Conservation (phyloP, 306 rosid genomes). For the Prunus kanzakura region DNA sequence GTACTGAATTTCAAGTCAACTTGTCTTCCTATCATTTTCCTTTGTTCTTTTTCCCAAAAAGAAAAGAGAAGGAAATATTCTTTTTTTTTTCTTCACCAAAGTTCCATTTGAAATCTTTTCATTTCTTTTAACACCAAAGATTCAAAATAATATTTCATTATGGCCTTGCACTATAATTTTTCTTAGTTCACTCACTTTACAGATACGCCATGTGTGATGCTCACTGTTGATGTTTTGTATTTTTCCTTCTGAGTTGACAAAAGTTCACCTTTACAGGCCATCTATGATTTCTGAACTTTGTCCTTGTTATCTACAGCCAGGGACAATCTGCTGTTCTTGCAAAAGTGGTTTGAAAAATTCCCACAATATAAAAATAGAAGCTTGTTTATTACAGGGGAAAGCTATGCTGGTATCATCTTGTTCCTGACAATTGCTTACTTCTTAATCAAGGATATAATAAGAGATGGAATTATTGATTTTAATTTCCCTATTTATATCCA, state of each 20-base stretch:
- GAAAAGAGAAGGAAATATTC: background rate
- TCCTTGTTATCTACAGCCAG: slow-evolving; percentile 38
- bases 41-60: background rate
- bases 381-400: slow-evolving; percentile 51
- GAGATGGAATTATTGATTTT: background rate
- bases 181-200: slow-evolving; percentile 35
- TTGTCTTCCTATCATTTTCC: slow-evolving; percentile 6
- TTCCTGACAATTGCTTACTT: background rate
- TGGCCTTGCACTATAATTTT: slow-evolving; percentile 15
- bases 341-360: slow-evolving; percentile 46
- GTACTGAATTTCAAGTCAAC: slow-evolving; percentile 38
- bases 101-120: slow-evolving; percentile 21
- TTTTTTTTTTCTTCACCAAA: slow-evolving; percentile 10
- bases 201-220: slow-evolving; percentile 33
- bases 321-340: slow-evolving; percentile 53
- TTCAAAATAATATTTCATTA: slow-evolving; percentile 21
- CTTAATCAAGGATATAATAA: background rate
- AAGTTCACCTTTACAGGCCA: slow-evolving; percentile 23
- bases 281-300: slow-evolving; percentile 22
- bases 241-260: slow-evolving; percentile 17
- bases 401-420: slow-evolving; percentile 42
- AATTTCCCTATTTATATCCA: background rate
- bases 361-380: slow-evolving; percentile 47
- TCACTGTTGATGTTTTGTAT: slow-evolving; percentile 29
- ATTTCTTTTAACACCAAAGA: slow-evolving; percentile 35